Percentiles rank a stretch among this genome's conserved stretches.
phyloP scores from a whole-genome alignment of 352 stramenopile species.

The Pythium aquatile region DNA sequence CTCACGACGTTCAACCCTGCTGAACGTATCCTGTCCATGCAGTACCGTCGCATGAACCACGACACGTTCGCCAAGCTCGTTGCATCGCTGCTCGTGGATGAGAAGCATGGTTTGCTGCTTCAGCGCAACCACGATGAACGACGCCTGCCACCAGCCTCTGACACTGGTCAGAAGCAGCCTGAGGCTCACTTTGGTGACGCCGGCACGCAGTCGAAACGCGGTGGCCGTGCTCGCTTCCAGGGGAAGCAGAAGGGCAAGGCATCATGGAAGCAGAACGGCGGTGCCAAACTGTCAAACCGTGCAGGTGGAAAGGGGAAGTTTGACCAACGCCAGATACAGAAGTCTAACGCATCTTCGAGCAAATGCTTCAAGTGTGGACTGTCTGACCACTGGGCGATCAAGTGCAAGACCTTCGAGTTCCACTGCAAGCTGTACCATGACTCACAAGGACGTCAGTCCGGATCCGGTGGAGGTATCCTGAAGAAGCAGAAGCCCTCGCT shows the following conservation, averaged over 20 bases:
- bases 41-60: constrained; percentile 16
- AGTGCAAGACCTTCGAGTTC: constrained; percentile 8
- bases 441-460: constrained; percentile 1
- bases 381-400: not conserved
- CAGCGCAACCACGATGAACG: constrained; percentile 22
- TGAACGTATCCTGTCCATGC: constrained; percentile 10
- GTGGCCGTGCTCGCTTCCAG: not conserved
- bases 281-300: not conserved
- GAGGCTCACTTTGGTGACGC: constrained; percentile 15
- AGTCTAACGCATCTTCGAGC: not conserved
- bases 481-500: not conserved
- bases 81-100: constrained; percentile 12
- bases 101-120: constrained; percentile 19
- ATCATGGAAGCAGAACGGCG: not conserved
- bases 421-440: constrained; percentile 19
- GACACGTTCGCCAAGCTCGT: constrained; percentile 21
- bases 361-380: constrained; percentile 17
- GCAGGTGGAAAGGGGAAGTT: not conserved
- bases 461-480: constrained; percentile 1
- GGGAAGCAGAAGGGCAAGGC: not conserved
- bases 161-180: not conserved
- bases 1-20: constrained; percentile 14
- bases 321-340: not conserved
- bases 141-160: not conserved
- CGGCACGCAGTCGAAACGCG: not conserved